Evolutionary conservation across 148 eudicot genomes (phyloP), one percentile per base, ranked within the genome.

Genomic region (Silene uniflora): DNA sequence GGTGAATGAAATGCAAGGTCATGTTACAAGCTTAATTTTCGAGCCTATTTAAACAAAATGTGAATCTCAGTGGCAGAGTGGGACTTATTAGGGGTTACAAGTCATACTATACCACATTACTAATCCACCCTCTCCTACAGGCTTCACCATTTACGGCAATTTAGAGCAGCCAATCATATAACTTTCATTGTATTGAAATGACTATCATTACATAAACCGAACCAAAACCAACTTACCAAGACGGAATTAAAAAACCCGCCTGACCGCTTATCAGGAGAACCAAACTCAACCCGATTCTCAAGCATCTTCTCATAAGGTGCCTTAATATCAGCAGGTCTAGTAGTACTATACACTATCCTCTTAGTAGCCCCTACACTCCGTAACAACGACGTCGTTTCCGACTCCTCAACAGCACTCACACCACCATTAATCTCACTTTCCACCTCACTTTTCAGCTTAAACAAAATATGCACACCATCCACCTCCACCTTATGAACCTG

Each of bases 261-360:
- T 1, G 97, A 90, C 79, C 95, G 78, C 84, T 87, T 90, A 84
- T 92, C 97, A 2, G 97, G 97, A 2, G 97, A 92, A 27, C 95
- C 97, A 86, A 92, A 92, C 84, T 90, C 93, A 8, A 92, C 97
- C 68, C 82, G 81, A 79, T 90, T 90, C 60, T 92, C 95, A 22
- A 92, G 72, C 97, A 92, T 92, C 81, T 87, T 92, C 88, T 92
- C 95, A 79, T 92, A 92, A 4, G 97, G 97, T 8, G 97, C 83
- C 87, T 89, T 92, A 17, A 92, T 89, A 77, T 92, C 97, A 77
- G 66, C 81, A 0, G 97, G 97, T 68, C 97, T 85, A 25, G 90
- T 88, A 0, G 95, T 92, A 9, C 89, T 85, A 75, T 90, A 92
- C 32, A 92, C 88, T 21, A 92, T 66, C 78, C 91, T 87, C 85